These are phyloP conservation scores for Rhizopus arrhizus DNA, from an alignment of 371 early-diverging fungal genomes.

Conservation along the genomic window DNA sequence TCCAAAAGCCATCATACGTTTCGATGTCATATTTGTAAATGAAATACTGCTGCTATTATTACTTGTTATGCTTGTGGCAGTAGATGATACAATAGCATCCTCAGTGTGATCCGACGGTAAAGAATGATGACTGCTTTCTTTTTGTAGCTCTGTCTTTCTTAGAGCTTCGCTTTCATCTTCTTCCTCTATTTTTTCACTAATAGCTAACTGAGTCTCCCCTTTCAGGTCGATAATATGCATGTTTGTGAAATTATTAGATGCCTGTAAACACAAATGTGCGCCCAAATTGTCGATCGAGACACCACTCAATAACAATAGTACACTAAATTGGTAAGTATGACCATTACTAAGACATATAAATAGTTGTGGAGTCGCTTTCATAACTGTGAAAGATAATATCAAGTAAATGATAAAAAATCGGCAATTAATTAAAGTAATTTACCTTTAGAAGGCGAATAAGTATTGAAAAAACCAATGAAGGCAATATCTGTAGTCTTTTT, in stretches of 20 bases:
- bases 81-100: constrained; percentile 1
- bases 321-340: constrained; percentile 36
- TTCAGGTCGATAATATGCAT: constrained; percentile 30
- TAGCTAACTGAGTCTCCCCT: constrained; percentile 17
- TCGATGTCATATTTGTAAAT: constrained; percentile 10
- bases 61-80: constrained; percentile 11
- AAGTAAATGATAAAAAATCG: background rate
- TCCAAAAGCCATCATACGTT: constrained; percentile 31
- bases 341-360: constrained; percentile 40
- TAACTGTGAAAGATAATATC: constrained; percentile 10
- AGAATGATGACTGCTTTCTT: constrained; percentile 12
- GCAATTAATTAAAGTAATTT: background rate
- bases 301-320: constrained; percentile 12
- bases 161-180: constrained; percentile 3
- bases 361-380: constrained; percentile 21
- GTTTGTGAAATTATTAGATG: constrained; percentile 16
- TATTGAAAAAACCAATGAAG: constrained; percentile 23
- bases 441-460: constrained; percentile 31
- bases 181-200: constrained; percentile 1
- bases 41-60: constrained; percentile 6
- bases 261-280: constrained; percentile 8
- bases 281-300: constrained; percentile 10
- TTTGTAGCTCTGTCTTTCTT: background rate
- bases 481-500: constrained; percentile 17
- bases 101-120: constrained; percentile 2